Conservation (phyloP, 1,284 basidiomycete genomes). For the Fistulinella cinereoalba region DNA sequence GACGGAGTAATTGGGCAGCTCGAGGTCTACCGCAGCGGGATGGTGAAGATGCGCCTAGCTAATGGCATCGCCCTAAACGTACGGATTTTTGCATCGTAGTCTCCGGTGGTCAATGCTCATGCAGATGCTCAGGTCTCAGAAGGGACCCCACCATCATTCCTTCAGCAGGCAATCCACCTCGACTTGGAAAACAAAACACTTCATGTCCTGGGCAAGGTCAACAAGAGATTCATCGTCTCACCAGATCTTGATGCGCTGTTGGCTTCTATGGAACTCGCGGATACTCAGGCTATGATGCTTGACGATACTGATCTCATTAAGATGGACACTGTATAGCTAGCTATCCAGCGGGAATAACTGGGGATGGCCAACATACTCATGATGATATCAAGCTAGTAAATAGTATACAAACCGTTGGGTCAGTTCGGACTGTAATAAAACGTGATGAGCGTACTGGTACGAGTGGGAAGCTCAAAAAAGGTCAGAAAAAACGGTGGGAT, state of each 20-base stretch:
- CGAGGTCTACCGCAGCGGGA: constrained; percentile 80
- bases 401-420: neutral
- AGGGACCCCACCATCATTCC: constrained; percentile 84
- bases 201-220: constrained; percentile 79
- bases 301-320: constrained; percentile 51
- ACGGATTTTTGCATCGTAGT: constrained; percentile 28
- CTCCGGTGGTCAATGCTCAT: constrained; percentile 5
- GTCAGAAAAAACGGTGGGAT: constrained; percentile 47
- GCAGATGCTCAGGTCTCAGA: constrained; percentile 61
- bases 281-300: constrained; percentile 36
- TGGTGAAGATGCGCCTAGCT: constrained; percentile 81
- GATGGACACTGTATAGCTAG: constrained; percentile 50
- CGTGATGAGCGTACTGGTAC: neutral
- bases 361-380: no score
- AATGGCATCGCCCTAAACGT: constrained; percentile 84
- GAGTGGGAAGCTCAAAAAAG: neutral
- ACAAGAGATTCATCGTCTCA: constrained; percentile 82
- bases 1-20: constrained; percentile 82
- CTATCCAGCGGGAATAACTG: no score
- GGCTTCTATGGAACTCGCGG: constrained; percentile 61
- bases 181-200: constrained; percentile 61
- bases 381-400: neutral
- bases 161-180: constrained; percentile 83
- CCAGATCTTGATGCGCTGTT: constrained; percentile 83
- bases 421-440: neutral